Evolutionary conservation across 148 eudicot genomes (phyloP).

Genomic region (Camellia lanceoleosa): DNA sequence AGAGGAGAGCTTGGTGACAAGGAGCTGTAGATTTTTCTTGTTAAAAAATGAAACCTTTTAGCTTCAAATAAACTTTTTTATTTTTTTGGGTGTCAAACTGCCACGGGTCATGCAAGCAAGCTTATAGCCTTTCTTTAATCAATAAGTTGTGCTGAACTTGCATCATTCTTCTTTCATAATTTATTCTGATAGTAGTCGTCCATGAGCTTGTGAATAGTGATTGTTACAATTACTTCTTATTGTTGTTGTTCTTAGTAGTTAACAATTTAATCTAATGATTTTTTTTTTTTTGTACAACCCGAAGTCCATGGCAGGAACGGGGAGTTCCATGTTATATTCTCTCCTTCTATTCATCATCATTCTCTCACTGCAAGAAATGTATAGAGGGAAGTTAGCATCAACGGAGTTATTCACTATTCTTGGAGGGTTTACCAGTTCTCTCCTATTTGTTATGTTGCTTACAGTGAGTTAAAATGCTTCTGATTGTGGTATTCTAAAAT

Average conservation of each 20-base stretch:
- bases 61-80: neutral
- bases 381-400: constrained; percentile 76
- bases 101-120: neutral
- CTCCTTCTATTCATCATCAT: constrained; percentile 57
- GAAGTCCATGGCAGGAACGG: constrained; percentile 59
- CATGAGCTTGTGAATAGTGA: neutral
- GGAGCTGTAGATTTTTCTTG: too few relatives aligned
- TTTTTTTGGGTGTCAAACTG: neutral
- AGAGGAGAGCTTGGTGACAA: too few relatives aligned
- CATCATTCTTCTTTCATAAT: neutral
- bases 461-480: constrained; percentile 45
- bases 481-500: neutral
- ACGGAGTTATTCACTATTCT: constrained; percentile 81
- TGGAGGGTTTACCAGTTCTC: constrained; percentile 82
- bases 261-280: neutral
- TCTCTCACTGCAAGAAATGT: constrained; percentile 78
- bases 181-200: neutral
- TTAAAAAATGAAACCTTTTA: neutral
- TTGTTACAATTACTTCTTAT: neutral
- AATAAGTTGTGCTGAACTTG: neutral
- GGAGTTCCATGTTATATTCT: constrained; percentile 82
- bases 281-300: neutral
- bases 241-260: neutral
- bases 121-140: neutral
- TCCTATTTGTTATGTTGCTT: constrained; percentile 58